Evolutionary conservation across 2,329 filamentous ascomycete genomes (phyloP).

Genomic region (Claviceps humidiphila): DNA sequence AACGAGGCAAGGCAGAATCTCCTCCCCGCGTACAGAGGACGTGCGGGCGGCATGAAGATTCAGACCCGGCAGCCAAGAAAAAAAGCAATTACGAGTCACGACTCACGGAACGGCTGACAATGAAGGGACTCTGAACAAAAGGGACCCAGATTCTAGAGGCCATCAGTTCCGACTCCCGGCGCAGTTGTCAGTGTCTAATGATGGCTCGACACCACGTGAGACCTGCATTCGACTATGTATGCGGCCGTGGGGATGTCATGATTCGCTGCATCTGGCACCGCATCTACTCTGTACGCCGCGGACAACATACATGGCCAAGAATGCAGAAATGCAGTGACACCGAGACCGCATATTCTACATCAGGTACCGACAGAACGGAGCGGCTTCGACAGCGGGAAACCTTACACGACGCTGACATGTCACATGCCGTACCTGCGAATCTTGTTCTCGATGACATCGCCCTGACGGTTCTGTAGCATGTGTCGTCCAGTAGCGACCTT

Average conservation of each 20-base stretch:
- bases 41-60: not conserved
- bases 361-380: slow-evolving; percentile 2
- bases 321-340: not conserved
- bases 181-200: not conserved
- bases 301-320: not conserved
- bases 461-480: no score
- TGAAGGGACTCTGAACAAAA: no score
- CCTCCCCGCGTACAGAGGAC: not conserved
- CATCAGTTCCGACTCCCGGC: not conserved
- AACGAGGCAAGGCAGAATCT: not conserved
- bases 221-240: not conserved
- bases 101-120: no score
- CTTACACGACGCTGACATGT: not conserved
- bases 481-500: no score
- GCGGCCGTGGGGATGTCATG: not conserved
- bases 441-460: no score
- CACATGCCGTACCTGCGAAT: not conserved
- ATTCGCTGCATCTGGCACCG: not conserved
- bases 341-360: not conserved
- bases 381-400: not conserved
- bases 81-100: not conserved
- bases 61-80: not conserved
- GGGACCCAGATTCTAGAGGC: not conserved
- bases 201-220: not conserved
- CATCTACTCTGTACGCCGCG: not conserved